These are phyloP conservation scores for Monosporascus ibericus DNA, from an alignment of 2,329 filamentous ascomycete genomes.

Conservation along the genomic window DNA sequence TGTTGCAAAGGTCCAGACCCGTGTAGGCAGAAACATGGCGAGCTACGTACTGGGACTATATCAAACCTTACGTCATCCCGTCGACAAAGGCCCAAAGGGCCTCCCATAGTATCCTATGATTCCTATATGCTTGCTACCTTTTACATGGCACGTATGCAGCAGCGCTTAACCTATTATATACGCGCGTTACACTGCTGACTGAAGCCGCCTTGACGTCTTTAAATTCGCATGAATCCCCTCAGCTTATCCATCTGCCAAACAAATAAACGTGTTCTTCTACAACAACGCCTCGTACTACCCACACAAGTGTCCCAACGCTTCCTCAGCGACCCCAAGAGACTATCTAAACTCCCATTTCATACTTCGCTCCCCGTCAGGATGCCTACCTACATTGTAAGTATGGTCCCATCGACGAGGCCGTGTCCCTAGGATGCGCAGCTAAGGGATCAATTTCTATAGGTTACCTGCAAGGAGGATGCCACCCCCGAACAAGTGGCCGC, in stretches of 20 bases:
- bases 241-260: constrained; percentile 1
- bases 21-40: no score
- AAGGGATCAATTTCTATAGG: constrained; percentile 42
- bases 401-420: constrained; percentile 10
- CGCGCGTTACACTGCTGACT: background rate
- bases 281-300: constrained; percentile 1
- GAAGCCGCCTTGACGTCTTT: background rate
- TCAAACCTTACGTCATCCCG: background rate
- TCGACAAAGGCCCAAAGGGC: background rate
- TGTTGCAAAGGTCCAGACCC: no score
- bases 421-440: constrained; percentile 2
- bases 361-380: constrained; percentile 30
- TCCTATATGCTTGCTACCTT: no score
- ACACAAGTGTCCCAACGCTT: background rate
- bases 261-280: constrained; percentile 3
- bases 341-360: constrained; percentile 6
- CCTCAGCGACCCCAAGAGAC: background rate
- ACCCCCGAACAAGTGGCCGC: constrained; percentile 59
- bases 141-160: no score
- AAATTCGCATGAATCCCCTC: constrained; percentile 7
- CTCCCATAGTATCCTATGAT: background rate
- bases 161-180: no score
- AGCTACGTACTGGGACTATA: no score
- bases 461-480: constrained; percentile 71
- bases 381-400: constrained; percentile 51